phyloP scores from a whole-genome alignment of 441 rosid genomes.

The Lepidium campestre region DNA sequence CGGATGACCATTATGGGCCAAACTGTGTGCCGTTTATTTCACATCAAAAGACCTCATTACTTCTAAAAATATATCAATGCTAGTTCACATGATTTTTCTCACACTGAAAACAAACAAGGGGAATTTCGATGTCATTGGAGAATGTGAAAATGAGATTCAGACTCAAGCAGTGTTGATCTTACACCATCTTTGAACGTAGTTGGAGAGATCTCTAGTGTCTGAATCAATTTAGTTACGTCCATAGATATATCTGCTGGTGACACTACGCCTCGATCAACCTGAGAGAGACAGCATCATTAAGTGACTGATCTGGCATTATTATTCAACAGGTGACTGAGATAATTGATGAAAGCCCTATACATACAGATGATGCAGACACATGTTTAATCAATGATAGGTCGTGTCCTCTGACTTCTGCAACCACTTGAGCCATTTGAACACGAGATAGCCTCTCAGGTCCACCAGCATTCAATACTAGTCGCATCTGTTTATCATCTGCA shows the following conservation, averaged over 20 bases:
- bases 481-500: constrained; percentile 58
- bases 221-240: constrained; percentile 66
- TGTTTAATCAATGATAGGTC: constrained; percentile 48
- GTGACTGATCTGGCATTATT: neutral
- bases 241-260: constrained; percentile 90
- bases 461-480: constrained; percentile 63
- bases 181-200: constrained; percentile 62
- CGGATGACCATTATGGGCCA: neutral
- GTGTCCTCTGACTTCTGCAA: constrained; percentile 63
- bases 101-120: neutral
- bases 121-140: neutral
- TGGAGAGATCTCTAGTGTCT: constrained; percentile 45
- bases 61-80: neutral
- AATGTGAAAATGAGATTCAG: constrained; percentile 23
- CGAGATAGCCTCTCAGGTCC: constrained; percentile 83
- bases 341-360: constrained; percentile 1
- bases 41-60: neutral
- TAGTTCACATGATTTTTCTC: neutral
- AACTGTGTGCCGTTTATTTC: neutral
- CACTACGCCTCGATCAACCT: constrained; percentile 69
- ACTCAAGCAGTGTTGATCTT: constrained; percentile 44
- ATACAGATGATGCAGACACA: constrained; percentile 68
- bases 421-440: constrained; percentile 80
- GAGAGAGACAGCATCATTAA: constrained; percentile 9
- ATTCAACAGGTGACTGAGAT: neutral